phyloP scores from a whole-genome alignment of 1,284 basidiomycete genomes.

The Vanrija sp. region DNA sequence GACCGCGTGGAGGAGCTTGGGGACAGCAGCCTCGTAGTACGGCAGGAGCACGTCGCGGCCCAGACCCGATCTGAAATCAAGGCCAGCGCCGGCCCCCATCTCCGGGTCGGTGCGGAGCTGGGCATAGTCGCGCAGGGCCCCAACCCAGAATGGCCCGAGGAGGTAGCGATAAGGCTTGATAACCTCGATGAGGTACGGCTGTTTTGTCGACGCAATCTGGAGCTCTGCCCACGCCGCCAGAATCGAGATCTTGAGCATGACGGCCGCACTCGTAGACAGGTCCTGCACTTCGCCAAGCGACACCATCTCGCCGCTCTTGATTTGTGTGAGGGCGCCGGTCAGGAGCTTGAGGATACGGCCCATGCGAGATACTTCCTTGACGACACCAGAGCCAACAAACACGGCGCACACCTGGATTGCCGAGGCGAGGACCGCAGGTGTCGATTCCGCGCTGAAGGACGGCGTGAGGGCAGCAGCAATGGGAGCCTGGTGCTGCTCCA shows the following conservation, averaged over 20 bases:
- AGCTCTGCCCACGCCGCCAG: slow-evolving; percentile 95
- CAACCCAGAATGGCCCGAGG: slow-evolving; percentile 82
- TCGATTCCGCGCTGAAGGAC: slow-evolving; percentile 89
- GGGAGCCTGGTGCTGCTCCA: slow-evolving; percentile 98
- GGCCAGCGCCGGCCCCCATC: slow-evolving; percentile 61
- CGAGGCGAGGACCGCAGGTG: slow-evolving; percentile 88
- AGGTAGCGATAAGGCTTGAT: slow-evolving; percentile 73
- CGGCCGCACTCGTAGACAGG: slow-evolving; percentile 86
- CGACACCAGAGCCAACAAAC: slow-evolving; percentile 92
- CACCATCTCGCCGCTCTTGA: slow-evolving; percentile 78
- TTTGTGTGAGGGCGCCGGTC: slow-evolving; percentile 82
- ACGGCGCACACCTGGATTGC: slow-evolving; percentile 92
- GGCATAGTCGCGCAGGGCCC: slow-evolving; percentile 84
- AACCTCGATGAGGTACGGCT: slow-evolving; percentile 74
- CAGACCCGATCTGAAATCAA: slow-evolving; percentile 77
- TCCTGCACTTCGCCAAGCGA: slow-evolving; percentile 82
- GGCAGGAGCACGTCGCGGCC: slow-evolving; percentile 86
- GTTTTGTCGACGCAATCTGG: slow-evolving; percentile 69
- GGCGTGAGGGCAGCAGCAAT: slow-evolving; percentile 98
- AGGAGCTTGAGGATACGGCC: slow-evolving; percentile 89
- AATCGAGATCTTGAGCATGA: slow-evolving; percentile 91
- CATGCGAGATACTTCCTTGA: slow-evolving; percentile 85
- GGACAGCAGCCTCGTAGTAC: slow-evolving; percentile 85
- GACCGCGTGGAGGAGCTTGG: slow-evolving; percentile 79
- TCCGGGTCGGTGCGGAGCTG: slow-evolving; percentile 85